Evolutionary conservation across 495 filamentous ascomycete species (phyloP).

Genomic region (Penicillium nucicola): DNA sequence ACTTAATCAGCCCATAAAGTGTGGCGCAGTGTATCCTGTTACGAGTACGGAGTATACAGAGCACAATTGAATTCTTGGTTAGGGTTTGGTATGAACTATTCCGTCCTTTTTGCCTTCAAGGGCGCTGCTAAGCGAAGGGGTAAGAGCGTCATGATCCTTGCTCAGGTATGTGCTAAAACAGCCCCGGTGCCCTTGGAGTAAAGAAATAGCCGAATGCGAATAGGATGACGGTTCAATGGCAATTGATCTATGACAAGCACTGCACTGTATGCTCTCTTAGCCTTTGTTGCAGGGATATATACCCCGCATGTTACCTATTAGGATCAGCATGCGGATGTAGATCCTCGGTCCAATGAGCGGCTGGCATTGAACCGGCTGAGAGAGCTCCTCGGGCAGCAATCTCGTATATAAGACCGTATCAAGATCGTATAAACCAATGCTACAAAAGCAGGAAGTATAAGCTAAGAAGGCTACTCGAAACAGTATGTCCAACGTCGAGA

Average conservation of each 20-base stretch:
- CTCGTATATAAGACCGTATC: background rate
- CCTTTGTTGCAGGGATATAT: background rate
- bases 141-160: background rate
- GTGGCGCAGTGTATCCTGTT: constrained; percentile 13
- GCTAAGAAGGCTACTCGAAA: background rate
- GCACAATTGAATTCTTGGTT: background rate
- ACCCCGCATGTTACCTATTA: constrained; percentile 16
- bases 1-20: constrained; percentile 12
- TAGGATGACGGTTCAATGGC: background rate
- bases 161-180: background rate
- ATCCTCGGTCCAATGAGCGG: constrained; percentile 4
- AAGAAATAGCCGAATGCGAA: background rate
- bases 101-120: background rate
- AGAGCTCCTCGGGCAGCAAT: no score
- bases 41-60: no score
- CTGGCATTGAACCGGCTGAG: background rate
- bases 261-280: background rate
- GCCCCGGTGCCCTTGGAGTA: background rate
- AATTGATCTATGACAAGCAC: no score
- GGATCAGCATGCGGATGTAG: constrained; percentile 14
- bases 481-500: background rate
- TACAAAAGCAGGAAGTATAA: background rate
- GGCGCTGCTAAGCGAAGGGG: background rate
- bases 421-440: no score
- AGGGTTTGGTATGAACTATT: background rate